These are phyloP conservation scores for Hypholoma sublateritium DNA, from an alignment of 768 basidiomycete genomes.

Conservation along the genomic window DNA sequence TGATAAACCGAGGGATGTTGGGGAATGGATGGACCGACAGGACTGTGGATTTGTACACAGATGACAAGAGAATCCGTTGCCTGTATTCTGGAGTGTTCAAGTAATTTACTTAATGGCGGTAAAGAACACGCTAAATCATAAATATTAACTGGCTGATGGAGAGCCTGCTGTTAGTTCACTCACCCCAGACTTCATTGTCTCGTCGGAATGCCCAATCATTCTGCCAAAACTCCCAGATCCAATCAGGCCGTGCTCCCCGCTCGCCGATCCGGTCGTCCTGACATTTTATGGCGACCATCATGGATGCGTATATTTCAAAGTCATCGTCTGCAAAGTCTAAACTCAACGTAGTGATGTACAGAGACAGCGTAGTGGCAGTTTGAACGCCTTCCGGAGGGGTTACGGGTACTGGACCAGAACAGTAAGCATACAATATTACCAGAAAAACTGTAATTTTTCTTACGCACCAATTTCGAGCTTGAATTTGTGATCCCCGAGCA, in stretches of 20 bases:
- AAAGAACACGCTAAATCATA: conserved; percentile 53
- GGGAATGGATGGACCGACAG: conserved; percentile 55
- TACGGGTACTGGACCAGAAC: conserved; percentile 20
- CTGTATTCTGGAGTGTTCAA: conserved; percentile 57
- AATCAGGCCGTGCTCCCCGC: conserved; percentile 63
- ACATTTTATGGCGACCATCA: conserved; percentile 73
- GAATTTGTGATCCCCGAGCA: conserved; percentile 67
- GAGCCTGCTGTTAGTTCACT: conserved; percentile 15
- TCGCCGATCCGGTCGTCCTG: conserved; percentile 60
- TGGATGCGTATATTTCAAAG: conserved; percentile 60
- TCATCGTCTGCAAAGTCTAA: conserved; percentile 60
- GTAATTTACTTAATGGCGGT: conserved; percentile 58
- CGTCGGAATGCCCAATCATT: conserved; percentile 69
- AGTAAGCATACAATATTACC: background rate
- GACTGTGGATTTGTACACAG: conserved; percentile 73
- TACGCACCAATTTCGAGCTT: conserved; percentile 68
- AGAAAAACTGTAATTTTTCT: background rate
- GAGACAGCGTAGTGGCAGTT: conserved; percentile 45
- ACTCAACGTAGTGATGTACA: conserved; percentile 67
- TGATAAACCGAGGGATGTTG: conserved; percentile 65
- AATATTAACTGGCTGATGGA: background rate
- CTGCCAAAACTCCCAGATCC: conserved; percentile 76
- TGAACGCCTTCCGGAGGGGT: conserved; percentile 22
- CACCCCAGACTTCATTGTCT: conserved; percentile 76
- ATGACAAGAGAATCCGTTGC: conserved; percentile 71